phyloP scores from a whole-genome alignment of 2,329 filamentous ascomycete species.

The Graphilbum sp. region DNA sequence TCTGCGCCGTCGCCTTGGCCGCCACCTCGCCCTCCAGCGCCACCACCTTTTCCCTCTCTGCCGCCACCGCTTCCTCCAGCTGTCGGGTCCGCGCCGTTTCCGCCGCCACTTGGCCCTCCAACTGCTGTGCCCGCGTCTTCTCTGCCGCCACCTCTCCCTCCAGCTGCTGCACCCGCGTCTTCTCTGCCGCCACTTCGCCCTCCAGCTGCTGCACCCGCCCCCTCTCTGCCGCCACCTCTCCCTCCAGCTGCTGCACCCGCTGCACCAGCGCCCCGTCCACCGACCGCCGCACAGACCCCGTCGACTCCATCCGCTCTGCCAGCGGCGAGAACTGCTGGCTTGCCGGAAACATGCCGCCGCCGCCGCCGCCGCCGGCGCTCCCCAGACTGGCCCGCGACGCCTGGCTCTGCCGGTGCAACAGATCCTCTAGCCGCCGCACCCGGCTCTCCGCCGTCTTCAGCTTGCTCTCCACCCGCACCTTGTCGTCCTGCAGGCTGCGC shows the following conservation, averaged over 20 bases:
- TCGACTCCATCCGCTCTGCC: slow-evolving; percentile 32
- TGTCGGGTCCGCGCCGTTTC: slow-evolving; percentile 53
- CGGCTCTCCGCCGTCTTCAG: slow-evolving; percentile 76
- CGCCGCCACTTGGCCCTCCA: slow-evolving; percentile 63
- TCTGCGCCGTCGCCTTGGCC: not conserved
- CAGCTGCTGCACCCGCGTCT: not conserved
- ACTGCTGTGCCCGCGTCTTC: slow-evolving; percentile 29
- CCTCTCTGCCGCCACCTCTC: too few relatives aligned
- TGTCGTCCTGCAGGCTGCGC: slow-evolving; percentile 66
- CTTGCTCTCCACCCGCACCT: slow-evolving; percentile 54
- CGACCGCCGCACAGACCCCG: slow-evolving; percentile 23
- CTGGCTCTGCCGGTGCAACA: slow-evolving; percentile 69
- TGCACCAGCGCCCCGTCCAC: too few relatives aligned
- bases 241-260: too few relatives aligned
- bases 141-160: not conserved
- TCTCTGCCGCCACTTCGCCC: slow-evolving; percentile 13
- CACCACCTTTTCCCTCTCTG: slow-evolving; percentile 19
- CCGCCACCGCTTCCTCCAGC: too few relatives aligned
- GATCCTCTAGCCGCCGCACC: slow-evolving; percentile 77
- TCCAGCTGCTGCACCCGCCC: too few relatives aligned
- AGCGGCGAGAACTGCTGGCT: slow-evolving; percentile 19
- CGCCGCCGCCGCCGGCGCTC: slow-evolving; percentile 18
- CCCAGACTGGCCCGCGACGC: slow-evolving; percentile 35
- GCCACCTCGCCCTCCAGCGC: not conserved
- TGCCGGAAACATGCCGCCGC: slow-evolving; percentile 27